Base-by-base conservation (phyloP, 2,329 filamentous ascomycete genomes). In the Trichophyton benhamiae region DNA sequence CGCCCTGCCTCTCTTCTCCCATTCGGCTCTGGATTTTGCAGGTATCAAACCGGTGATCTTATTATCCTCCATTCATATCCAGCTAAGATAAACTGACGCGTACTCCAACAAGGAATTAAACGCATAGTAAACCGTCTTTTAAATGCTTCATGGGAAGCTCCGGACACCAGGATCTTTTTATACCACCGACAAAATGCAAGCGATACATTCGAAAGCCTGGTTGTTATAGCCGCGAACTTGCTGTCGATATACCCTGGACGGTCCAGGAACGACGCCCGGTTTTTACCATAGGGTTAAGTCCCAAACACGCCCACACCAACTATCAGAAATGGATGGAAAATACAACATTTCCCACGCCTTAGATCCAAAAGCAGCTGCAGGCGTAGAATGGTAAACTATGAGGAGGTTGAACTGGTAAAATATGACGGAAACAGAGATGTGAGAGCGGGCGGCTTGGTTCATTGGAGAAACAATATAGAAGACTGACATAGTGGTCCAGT, bases 161-260 rank as follows among this genome's bases (percentile, higher is more conserved):
- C 78, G 78, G 77, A 78, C 76, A 69, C 67, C 72, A 68, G 68
- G 67, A 66, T 67, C 30, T 68, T 66, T 72, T 75, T 74, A 68
- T 63, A 67, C 66, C 64, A 68, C 67, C 66, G 13, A 58, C 66
- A 66, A 67, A 68, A 65, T 67, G 67, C 66, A 65, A 68, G 66
- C 69, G 71, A 71, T 76, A 75, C 91, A 91, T 72, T 91, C 84
- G 80, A 81, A 78, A 79, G 78, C 76, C 81, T 77, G 81, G 85
- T 85, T 85, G 87, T 86, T 82, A 77, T 79, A 74, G 80, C 80
- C 83, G 84, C 84, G 88, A 91, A 70, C 81, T 87, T 60, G 63
- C 66, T 76, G 38, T 9, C 38, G 36, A 59, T 27, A 59, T 27
- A 78, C 76, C 78, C 27, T 53, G 22, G 22, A 5, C 15, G 7